A percentile compares a stretch with the other conserved stretches of the same genome.
Evolutionary conservation across 352 stramenopile genomes (phyloP).

Genomic region (Globisporangium megalacanthum): DNA sequence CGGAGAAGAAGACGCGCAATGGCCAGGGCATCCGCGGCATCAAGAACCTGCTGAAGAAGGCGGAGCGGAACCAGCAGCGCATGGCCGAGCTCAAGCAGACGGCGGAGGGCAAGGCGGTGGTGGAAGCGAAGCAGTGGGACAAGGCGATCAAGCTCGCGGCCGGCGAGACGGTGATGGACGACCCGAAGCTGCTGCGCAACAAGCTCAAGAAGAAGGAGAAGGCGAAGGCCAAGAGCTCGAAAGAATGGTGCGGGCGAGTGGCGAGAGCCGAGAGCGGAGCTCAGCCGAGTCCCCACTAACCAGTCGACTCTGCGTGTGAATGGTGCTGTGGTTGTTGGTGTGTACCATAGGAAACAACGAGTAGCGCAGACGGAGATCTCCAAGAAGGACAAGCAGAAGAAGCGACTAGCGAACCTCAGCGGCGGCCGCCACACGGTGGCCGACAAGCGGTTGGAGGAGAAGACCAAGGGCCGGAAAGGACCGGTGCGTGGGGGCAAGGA

Average conservation of each 20-base stretch:
- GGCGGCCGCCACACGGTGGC: constrained; percentile 8
- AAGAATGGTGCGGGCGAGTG: constrained; percentile 43
- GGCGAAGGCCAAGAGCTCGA: constrained; percentile 66
- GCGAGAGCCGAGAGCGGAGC: too few species aligned
- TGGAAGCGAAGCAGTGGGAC: constrained; percentile 61
- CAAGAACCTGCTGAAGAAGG: constrained; percentile 80
- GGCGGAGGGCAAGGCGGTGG: constrained; percentile 58
- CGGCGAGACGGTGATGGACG: constrained; percentile 61
- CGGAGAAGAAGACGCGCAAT: constrained; percentile 66
- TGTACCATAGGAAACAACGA: constrained; percentile 47
- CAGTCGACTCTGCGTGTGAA: constrained; percentile 1
- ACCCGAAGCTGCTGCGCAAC: constrained; percentile 69
- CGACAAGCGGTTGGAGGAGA: constrained; percentile 25
- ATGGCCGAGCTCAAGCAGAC: constrained; percentile 81
- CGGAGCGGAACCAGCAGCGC: constrained; percentile 64
- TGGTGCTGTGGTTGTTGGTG: not conserved
- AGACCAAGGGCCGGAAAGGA: constrained; percentile 32
- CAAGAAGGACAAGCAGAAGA: constrained; percentile 66
- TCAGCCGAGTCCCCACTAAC: too few species aligned
- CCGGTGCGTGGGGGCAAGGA: constrained; percentile 26
- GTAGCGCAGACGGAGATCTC: constrained; percentile 45
- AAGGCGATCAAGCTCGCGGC: constrained; percentile 70
- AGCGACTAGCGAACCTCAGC: constrained; percentile 37
- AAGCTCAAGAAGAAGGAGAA: constrained; percentile 87
- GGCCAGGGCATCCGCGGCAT: constrained; percentile 63